Base-by-base conservation (phyloP, 2,329 filamentous ascomycete genomes). In the Thielaviopsis euricoi region DNA sequence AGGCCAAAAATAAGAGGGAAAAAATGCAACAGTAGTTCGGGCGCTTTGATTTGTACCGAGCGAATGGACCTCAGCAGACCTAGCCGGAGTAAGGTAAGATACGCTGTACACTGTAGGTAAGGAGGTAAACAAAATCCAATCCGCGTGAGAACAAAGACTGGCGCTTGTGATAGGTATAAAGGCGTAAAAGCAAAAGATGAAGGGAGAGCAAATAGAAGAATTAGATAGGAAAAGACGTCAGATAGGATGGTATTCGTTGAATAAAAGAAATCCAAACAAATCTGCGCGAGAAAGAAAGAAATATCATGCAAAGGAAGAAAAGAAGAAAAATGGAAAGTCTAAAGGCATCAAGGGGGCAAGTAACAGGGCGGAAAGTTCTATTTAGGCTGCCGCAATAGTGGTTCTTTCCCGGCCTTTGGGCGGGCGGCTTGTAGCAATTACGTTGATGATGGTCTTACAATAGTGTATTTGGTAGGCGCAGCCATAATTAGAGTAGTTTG, bases 201-300 rank as follows among this genome's bases (percentile, higher is more conserved):
- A 50, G 55, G n/a, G 51, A 33, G 26, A 23, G 37, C 25, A 52
- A 52, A 55, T 22, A 49, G 55, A 51, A 51, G 46, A 59, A n/a
- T n/a, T n/a, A n/a, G n/a, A n/a, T n/a, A n/a, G n/a, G n/a, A n/a
- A n/a, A n/a, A n/a, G n/a, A n/a, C n/a, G n/a, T n/a, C n/a, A n/a
- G n/a, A n/a, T n/a, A n/a, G n/a, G n/a, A n/a, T n/a, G n/a, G n/a
- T n/a, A n/a, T n/a, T 43, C 22, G 25, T 48, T 26, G n/a, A n/a
- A 43, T 17, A 19, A 37, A 22, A 50, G 7, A 55, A 52, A 17
- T 37, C 15, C 17, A 43, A n/a, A n/a, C 6, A 43, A 17, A 43
- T 33, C 6, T 33, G 29, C 29, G n/a, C n/a, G n/a, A n/a, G n/a
- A 33, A 2, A 33, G 29, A 55, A 29, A 40, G 57, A 56, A 23